Conservation (phyloP, 2,329 filamentous ascomycete species). For the Sordariomycetes sp. region DNA sequence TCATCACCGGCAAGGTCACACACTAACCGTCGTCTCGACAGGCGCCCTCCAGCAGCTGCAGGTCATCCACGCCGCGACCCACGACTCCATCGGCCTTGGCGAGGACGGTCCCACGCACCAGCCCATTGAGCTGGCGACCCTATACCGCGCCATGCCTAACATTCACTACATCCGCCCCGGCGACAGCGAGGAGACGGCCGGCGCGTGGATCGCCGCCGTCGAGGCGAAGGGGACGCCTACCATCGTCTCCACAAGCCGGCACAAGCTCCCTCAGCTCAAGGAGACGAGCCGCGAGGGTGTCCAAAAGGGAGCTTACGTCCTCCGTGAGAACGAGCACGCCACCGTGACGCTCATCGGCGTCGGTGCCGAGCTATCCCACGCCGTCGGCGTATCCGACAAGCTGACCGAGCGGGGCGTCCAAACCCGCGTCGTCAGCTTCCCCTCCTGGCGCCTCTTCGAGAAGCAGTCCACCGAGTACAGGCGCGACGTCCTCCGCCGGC, state of each 20-base stretch:
- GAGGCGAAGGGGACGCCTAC: constrained; percentile 82
- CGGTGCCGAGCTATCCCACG: constrained; percentile 90
- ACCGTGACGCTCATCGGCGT: constrained; percentile 84
- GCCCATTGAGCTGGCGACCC: constrained; percentile 93
- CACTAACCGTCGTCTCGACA: background rate
- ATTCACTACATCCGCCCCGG: constrained; percentile 98
- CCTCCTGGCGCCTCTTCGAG: constrained; percentile 96
- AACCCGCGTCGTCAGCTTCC: constrained; percentile 87
- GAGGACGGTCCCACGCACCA: constrained; percentile 98
- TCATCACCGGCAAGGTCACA: background rate
- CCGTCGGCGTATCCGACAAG: constrained; percentile 82
- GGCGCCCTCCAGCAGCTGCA: constrained; percentile 74
- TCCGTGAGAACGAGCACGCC: constrained; percentile 71
- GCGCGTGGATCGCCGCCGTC: constrained; percentile 91
- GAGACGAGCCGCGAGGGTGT: constrained; percentile 79
- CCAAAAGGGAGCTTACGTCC: constrained; percentile 90
- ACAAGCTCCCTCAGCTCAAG: constrained; percentile 97
- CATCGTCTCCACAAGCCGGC: constrained; percentile 88
- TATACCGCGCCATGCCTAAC: constrained; percentile 98
- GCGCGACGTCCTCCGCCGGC: constrained; percentile 62
- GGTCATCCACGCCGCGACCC: constrained; percentile 89
- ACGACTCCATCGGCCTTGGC: constrained; percentile 98
- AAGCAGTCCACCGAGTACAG: constrained; percentile 88
- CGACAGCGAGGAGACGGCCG: constrained; percentile 95
- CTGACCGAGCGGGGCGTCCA: constrained; percentile 78